A percentile compares a stretch with the other conserved stretches of the same genome.
These are phyloP conservation scores for Kodamaea alishanica DNA, from an alignment of 1,139 yeast genomes.

Conservation along the genomic window DNA sequence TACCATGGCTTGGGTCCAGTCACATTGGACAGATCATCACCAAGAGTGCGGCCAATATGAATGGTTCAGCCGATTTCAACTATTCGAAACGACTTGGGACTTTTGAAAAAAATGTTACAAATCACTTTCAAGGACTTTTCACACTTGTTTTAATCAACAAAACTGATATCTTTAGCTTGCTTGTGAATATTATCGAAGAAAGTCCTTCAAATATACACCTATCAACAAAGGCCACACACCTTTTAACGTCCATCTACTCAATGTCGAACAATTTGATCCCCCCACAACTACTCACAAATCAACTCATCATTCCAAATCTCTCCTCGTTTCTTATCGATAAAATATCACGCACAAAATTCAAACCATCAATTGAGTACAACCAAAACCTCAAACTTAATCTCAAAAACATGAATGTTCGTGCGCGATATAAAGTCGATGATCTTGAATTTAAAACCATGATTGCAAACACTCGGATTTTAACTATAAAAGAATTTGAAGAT, in stretches of 20 bases:
- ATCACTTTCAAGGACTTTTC: constrained; percentile 64
- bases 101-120: constrained; percentile 26
- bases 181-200: constrained; percentile 48
- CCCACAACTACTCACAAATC: constrained; percentile 19
- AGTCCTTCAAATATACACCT: constrained; percentile 37
- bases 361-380: constrained; percentile 24
- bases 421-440: constrained; percentile 64
- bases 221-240: constrained; percentile 54
- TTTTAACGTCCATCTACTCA: constrained; percentile 60
- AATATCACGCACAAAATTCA: constrained; percentile 28
- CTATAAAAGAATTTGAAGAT: constrained; percentile 71
- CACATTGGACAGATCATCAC: constrained; percentile 32
- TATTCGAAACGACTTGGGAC: constrained; percentile 5
- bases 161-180: constrained; percentile 44
- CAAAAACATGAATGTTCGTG: constrained; percentile 39
- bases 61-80: not conserved
- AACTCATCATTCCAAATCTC: constrained; percentile 10
- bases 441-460: constrained; percentile 63
- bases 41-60: constrained; percentile 4
- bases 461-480: constrained; percentile 63
- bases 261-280: constrained; percentile 57
- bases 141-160: constrained; percentile 53
- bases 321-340: constrained; percentile 41
- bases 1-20: constrained; percentile 53
- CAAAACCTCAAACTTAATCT: constrained; percentile 19